Percentiles rank a stretch among this genome's conserved stretches.
Evolutionary conservation across 345 rosid species (phyloP).

Genomic region (Melaleuca alternifolia): DNA sequence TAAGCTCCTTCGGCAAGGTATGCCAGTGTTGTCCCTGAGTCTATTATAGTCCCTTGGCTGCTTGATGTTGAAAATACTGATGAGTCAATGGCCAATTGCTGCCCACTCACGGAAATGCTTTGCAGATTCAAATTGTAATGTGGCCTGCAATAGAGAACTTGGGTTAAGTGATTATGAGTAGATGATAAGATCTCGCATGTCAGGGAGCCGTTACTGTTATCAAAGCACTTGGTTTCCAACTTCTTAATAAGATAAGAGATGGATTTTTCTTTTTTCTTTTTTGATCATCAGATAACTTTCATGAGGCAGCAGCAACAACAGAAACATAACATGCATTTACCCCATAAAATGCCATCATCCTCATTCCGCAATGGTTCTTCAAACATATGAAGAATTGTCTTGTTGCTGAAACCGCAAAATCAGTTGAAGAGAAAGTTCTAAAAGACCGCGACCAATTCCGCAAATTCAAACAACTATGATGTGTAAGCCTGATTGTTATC

Average conservation of each 20-base stretch:
- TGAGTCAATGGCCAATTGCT: slow-evolving; percentile 47
- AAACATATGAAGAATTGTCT: background rate
- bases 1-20: slow-evolving; percentile 81
- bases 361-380: background rate
- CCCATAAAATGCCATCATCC: background rate
- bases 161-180: slow-evolving; percentile 4
- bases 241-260: background rate
- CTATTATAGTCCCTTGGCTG: slow-evolving; percentile 79
- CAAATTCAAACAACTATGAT: background rate
- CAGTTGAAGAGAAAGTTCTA: background rate
- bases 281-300: background rate
- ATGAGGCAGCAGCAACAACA: background rate
- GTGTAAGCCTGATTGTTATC: background rate
- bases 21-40: slow-evolving; percentile 95
- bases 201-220: background rate
- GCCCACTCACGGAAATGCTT: slow-evolving; percentile 78
- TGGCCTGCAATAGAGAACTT: slow-evolving; percentile 46
- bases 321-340: background rate
- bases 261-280: background rate
- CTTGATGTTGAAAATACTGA: slow-evolving; percentile 66
- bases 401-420: background rate
- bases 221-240: background rate
- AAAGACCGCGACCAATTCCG: background rate
- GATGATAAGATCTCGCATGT: background rate
- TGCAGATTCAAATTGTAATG: slow-evolving; percentile 90